Conservation (phyloP, 768 basidiomycete species). For the Ephemerocybe angulata region DNA sequence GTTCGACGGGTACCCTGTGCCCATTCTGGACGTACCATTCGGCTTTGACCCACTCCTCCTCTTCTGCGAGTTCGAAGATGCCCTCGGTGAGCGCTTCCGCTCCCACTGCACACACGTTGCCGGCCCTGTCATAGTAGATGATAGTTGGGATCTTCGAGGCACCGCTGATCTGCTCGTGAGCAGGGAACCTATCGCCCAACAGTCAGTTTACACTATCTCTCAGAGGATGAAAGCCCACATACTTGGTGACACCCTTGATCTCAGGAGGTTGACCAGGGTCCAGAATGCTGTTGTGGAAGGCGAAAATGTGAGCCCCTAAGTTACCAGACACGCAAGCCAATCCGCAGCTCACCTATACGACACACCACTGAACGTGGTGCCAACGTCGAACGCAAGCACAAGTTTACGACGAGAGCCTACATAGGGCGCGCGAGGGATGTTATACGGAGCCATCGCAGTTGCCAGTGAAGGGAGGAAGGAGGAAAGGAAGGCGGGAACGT, state of each 20-base stretch:
- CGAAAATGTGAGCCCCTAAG: background rate
- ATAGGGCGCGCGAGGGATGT: slow-evolving; percentile 13
- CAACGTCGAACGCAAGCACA: slow-evolving; percentile 39
- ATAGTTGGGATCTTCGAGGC: slow-evolving; percentile 47
- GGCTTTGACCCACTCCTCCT: slow-evolving; percentile 41
- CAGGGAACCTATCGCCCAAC: slow-evolving; percentile 35
- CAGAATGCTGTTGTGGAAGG: slow-evolving; percentile 25
- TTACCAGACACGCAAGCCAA: background rate
- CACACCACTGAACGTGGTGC: slow-evolving; percentile 40
- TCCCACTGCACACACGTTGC: slow-evolving; percentile 35
- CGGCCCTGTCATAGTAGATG: slow-evolving; percentile 41
- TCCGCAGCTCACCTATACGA: slow-evolving; percentile 29
- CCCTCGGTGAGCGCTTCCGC: slow-evolving; percentile 39
- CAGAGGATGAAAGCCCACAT: background rate
- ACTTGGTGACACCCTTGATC: slow-evolving; percentile 22
- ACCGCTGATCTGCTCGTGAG: slow-evolving; percentile 36
- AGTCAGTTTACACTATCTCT: background rate
- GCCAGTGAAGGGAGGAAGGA: background rate
- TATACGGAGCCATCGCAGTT: slow-evolving; percentile 1
- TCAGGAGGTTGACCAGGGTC: slow-evolving; percentile 31
- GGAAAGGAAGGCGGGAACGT: background rate
- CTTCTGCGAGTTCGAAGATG: slow-evolving; percentile 34
- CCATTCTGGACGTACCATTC: slow-evolving; percentile 38
- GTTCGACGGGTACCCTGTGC: background rate
- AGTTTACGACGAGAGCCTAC: slow-evolving; percentile 26